Evolutionary conservation across 2,329 filamentous ascomycete species (phyloP), one percentile per base, ranked within the genome.

Genomic region (Aspergillus vadensis): DNA sequence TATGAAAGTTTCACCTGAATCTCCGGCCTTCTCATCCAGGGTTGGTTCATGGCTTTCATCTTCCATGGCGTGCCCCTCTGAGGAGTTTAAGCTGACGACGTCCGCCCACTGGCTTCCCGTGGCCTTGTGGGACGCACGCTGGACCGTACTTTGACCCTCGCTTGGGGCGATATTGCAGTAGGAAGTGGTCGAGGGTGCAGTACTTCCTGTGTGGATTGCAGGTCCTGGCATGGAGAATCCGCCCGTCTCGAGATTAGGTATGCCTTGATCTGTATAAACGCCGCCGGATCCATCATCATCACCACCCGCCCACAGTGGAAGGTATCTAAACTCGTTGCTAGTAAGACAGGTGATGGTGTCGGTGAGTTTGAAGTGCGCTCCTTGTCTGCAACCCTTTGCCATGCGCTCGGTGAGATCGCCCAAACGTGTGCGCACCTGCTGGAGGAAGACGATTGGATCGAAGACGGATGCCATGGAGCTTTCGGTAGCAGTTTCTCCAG

Each of bases 301-400:
- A 1, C 83, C 88, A 4, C 84, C 87, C 0, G 86, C 87, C 86
- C 86, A 90, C 4, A 89, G 76, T 0, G 88, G 87, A 3, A 90
- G 77, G 63, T 82, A 90, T 59, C 83, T 83, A 64, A 85, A 81
- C 73, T 91, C 88, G 2, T 83, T 76, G 3, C 85, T 80, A 0
- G 76, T 74, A 1, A 90, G 78, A 5, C 78, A 81, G 0, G 87
- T 78, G 0, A 88, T 71, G 2, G 72, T 78, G 52, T 80, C 75
- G 10, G 76, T 76, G 0, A 73, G 30, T 3, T 66, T 60, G 21
- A 69, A 65, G 3, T 53, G 55, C 17, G 70, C 59, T 5, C 52
- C 41, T 7, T 47, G 8, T 39, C 66, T 57, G 1, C 54, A 21
- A 14, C 63, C 39, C 4, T 57, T 48, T 3, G 70, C n/a, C 59